Evolutionary conservation across 331 rosid species (phyloP), one percentile per base, ranked within the genome.

Genomic region (Erythrophleum ivorense): DNA sequence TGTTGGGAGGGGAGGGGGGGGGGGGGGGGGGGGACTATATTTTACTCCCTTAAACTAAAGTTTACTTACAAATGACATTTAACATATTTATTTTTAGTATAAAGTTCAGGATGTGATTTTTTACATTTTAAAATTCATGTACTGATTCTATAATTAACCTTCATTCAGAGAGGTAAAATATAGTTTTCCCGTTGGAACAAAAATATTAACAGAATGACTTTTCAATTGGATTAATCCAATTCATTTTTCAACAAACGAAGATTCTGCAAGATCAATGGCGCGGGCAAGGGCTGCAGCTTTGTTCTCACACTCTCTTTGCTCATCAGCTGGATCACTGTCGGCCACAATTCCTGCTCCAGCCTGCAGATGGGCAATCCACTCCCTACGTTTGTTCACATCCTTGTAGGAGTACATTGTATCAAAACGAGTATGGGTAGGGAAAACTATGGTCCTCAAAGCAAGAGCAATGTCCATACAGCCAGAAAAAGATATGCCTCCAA

Each of bases 311-410:
- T 95, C 99, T 80, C 90, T 89, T 60, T 91, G 98, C 88, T 93
- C 99, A 60, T 95, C 99, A 2, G 83, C 90, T 4, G 99, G 98
- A 75, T 85, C 94, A 76, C 98, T 93, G 83, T 95, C 99, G 1
- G 98, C 98, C 41, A 95, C 99, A 41, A 93, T 92, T 75, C 99
- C 99, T 0, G 99, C 99, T 34, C 98, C 97, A 4, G 98, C 94
- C 75, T 95, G 98, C 43, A 92, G 90, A 81, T 95, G 97, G 50
- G 99, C 99, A 40, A 92, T 81, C 99, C 99, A 95, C 72, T 95
- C 97, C 78, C 83, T 86, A 45, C 99, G 97, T 64, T 88, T 91
- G 87, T 66, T 84, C 14, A 36, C 85, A 36, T 93, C 97, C 89
- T 88, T 93, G 90, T 95, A 91, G 0, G 99, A 95, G 88, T 82